phyloP scores from a whole-genome alignment of 2,329 filamentous ascomycete genomes.

The Penicillium freii region DNA sequence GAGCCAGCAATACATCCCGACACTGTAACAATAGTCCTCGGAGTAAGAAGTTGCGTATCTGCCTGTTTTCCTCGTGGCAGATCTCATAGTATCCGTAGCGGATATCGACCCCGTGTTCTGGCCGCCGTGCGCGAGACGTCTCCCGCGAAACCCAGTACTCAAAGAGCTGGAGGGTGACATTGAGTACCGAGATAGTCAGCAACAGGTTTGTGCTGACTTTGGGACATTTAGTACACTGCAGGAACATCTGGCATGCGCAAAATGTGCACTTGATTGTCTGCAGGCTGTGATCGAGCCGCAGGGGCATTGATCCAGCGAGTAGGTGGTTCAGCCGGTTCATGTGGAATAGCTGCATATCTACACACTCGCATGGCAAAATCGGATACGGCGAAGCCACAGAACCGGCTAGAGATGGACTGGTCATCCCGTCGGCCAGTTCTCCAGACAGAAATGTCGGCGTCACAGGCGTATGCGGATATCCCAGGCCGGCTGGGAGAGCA shows the following conservation, averaged over 20 bases:
- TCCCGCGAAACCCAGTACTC: conserved; percentile 33
- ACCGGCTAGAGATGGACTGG: conserved; percentile 30
- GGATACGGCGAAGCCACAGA: conserved; percentile 25
- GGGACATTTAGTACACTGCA: conserved; percentile 31
- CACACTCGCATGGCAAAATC: conserved; percentile 30
- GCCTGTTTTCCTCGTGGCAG: conserved; percentile 28
- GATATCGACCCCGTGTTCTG: conserved; percentile 20
- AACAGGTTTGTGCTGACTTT: conserved; percentile 33
- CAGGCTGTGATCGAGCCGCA: conserved; percentile 35
- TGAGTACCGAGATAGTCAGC: conserved; percentile 32
- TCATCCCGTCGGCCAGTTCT: conserved; percentile 28
- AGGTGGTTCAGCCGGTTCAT: conserved; percentile 34
- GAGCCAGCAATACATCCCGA: conserved; percentile 25
- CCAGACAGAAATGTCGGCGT: conserved; percentile 33
- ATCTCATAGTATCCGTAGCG: conserved; percentile 36
- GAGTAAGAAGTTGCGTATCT: conserved; percentile 30
- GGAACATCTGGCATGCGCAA: conserved; percentile 29
- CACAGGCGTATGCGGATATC: conserved; percentile 28
- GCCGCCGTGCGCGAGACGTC: conserved; percentile 11
- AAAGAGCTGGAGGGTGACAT: conserved; percentile 32
- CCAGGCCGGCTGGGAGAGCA: conserved; percentile 18
- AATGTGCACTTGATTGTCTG: conserved; percentile 33
- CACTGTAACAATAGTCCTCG: conserved; percentile 30
- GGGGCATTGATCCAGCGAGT: conserved; percentile 23
- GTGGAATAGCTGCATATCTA: conserved; percentile 31